Conservation (phyloP, 2,329 filamentous ascomycete genomes). For the Alternaria brassicicola region DNA sequence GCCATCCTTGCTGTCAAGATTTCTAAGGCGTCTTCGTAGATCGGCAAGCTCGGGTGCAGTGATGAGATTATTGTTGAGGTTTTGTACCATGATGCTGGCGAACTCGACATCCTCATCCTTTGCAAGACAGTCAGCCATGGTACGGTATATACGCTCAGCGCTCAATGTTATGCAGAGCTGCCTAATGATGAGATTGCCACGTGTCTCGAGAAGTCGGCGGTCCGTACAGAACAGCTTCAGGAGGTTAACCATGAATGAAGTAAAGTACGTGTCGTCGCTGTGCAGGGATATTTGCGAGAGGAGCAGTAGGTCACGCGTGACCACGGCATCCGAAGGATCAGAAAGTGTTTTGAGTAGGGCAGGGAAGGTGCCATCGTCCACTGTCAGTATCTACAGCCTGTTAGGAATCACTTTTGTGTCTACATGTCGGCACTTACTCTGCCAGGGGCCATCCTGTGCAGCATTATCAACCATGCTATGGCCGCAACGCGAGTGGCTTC, state of each 20-base stretch:
- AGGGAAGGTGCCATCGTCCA: constrained; percentile 96
- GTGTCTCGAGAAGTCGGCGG: constrained; percentile 83
- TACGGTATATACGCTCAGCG: constrained; percentile 93
- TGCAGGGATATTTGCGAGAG: constrained; percentile 96
- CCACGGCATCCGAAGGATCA: constrained; percentile 92
- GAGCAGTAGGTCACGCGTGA: constrained; percentile 90
- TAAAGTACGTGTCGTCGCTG: constrained; percentile 96
- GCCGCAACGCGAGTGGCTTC: constrained; percentile 94
- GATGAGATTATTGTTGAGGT: constrained; percentile 98
- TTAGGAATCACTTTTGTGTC: constrained; percentile 5
- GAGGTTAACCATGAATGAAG: constrained; percentile 97
- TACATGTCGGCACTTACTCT: constrained; percentile 64
- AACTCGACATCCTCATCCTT: constrained; percentile 99
- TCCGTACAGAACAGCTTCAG: constrained; percentile 96
- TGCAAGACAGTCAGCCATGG: constrained; percentile 93
- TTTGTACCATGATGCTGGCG: constrained; percentile 99
- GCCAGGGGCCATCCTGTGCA: constrained; percentile 90
- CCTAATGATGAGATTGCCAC: constrained; percentile 94
- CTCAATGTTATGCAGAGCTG: constrained; percentile 93
- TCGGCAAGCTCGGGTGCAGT: constrained; percentile 94
- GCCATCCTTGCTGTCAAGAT: constrained; percentile 91
- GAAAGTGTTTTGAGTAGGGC: constrained; percentile 94
- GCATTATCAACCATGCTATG: constrained; percentile 95
- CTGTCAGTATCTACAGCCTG: constrained; percentile 66
- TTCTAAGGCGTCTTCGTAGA: constrained; percentile 85